Conservation (phyloP, 768 basidiomycete species). For the Termitomyces sp. region DNA sequence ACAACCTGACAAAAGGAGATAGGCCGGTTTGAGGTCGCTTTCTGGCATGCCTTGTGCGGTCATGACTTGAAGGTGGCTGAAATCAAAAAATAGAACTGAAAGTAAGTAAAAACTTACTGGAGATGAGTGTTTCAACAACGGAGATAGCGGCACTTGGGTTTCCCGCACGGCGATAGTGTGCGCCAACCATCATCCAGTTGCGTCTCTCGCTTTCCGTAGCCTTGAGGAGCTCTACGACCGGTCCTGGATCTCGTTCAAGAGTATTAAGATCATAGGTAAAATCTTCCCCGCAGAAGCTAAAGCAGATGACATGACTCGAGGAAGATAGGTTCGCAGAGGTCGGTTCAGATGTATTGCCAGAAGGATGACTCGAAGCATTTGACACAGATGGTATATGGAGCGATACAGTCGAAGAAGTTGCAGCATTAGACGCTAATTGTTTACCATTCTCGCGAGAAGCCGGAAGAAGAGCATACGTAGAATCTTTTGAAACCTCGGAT, state of each 20-base stretch:
- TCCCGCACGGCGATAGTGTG: constrained; percentile 46
- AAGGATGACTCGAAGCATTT: background rate
- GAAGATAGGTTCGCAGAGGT: background rate
- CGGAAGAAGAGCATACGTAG: constrained; percentile 1
- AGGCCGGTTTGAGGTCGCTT: constrained; percentile 41
- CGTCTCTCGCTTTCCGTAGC: constrained; percentile 40
- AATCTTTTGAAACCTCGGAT: background rate
- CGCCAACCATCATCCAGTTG: constrained; percentile 53
- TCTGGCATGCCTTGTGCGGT: constrained; percentile 28
- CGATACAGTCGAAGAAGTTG: background rate
- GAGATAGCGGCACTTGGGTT: constrained; percentile 38
- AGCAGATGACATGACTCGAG: constrained; percentile 19
- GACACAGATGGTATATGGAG: background rate
- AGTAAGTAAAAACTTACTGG: constrained; percentile 28
- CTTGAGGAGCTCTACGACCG: constrained; percentile 43
- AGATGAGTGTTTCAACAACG: constrained; percentile 40
- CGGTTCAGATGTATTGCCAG: background rate
- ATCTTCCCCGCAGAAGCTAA: constrained; percentile 34
- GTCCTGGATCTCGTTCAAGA: constrained; percentile 37
- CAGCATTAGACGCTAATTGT: constrained; percentile 7
- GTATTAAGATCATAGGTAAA: constrained; percentile 37
- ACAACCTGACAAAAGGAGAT: constrained; percentile 50
- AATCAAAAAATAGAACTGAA: constrained; percentile 3
- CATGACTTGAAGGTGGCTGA: constrained; percentile 30
- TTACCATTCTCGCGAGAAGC: background rate